A percentile compares a stretch with the other conserved stretches of the same genome.
Conservation (phyloP, 2,329 filamentous ascomycete species). For the Pestalotiopsis sp. region DNA sequence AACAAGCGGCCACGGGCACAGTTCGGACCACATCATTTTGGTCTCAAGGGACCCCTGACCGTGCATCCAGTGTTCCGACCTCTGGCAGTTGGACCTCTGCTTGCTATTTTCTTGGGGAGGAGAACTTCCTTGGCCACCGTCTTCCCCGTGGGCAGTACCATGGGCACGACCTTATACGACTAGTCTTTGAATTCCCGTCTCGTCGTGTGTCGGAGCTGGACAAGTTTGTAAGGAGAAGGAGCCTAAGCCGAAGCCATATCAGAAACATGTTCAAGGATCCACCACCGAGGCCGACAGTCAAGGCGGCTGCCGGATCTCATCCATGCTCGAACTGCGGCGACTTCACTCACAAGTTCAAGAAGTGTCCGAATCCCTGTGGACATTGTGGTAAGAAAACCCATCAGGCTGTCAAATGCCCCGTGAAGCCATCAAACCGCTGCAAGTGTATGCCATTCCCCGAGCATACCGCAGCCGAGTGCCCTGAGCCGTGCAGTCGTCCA, state of each 20-base stretch:
- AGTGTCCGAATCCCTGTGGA: conserved; percentile 34
- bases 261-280: conserved; percentile 35
- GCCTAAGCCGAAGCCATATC: conserved; percentile 39
- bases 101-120: conserved; percentile 1
- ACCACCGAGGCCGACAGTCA: conserved; percentile 1
- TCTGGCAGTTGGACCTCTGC: conserved; percentile 18
- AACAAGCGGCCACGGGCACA: background rate
- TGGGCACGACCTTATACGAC: background rate
- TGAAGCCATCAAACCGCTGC: conserved; percentile 37
- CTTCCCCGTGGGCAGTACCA: background rate
- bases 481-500: conserved; percentile 34
- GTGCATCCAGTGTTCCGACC: conserved; percentile 24
- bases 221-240: conserved; percentile 34
- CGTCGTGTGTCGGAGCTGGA: conserved; percentile 32
- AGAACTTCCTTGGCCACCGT: background rate
- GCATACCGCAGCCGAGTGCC: conserved; percentile 35
- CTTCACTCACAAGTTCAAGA: conserved; percentile 24
- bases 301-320: background rate
- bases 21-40: background rate
- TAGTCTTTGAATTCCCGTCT: conserved; percentile 25
- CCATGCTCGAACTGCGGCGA: conserved; percentile 35
- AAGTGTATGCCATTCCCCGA: conserved; percentile 42
- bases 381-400: conserved; percentile 36
- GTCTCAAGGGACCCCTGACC: conserved; percentile 14
- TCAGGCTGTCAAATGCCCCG: conserved; percentile 29